These are phyloP conservation scores for Fusarium algeriense DNA, from an alignment of 2,329 filamentous ascomycete genomes.

Conservation along the genomic window DNA sequence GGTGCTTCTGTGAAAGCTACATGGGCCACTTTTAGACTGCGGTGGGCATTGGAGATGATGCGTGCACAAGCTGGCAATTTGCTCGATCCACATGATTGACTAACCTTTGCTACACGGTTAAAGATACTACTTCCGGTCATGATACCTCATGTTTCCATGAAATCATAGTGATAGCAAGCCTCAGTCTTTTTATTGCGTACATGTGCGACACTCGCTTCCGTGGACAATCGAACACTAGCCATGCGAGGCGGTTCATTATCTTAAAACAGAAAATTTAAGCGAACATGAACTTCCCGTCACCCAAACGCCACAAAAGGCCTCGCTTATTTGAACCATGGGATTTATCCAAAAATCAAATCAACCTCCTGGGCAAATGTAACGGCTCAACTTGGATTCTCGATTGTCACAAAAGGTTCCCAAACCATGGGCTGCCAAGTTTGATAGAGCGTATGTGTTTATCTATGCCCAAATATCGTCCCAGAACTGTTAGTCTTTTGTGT, in stretches of 20 bases:
- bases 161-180: no score
- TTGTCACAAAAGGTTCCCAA: background rate
- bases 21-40: no score
- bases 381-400: background rate
- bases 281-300: background rate
- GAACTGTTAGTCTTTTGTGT: accelerated
- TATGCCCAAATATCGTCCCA: background rate
- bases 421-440: accelerated
- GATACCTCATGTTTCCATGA: background rate
- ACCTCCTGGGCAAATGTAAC: no score
- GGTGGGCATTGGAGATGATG: no score
- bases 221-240: background rate
- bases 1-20: no score
- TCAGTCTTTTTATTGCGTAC: background rate
- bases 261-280: background rate
- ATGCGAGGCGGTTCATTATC: background rate
- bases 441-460: accelerated
- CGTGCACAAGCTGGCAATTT: no score
- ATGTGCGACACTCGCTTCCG: no score
- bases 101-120: no score
- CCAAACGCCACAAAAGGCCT: no score
- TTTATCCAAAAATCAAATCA: no score
- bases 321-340: no score
- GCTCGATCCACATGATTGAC: background rate
- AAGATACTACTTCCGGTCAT: background rate